Conservation (phyloP, 2,329 filamentous ascomycete species). For the Colletotrichum destructivum region DNA sequence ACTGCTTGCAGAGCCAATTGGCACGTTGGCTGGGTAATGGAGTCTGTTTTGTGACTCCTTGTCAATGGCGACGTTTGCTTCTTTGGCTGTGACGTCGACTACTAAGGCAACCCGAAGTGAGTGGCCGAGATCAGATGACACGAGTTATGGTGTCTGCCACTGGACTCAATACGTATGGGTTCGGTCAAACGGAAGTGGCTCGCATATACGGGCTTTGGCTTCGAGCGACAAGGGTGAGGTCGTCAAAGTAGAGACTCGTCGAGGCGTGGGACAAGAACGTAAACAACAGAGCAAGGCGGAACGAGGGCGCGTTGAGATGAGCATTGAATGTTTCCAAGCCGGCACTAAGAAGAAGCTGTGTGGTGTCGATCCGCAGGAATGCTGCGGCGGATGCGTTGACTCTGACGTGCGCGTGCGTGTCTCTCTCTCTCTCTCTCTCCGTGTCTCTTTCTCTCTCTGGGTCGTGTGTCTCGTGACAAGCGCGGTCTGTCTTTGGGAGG, state of each 20-base stretch:
- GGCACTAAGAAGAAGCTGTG: slow-evolving; percentile 12
- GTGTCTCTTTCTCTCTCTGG: not conserved
- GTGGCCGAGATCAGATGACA: slow-evolving; percentile 11
- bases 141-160: not conserved
- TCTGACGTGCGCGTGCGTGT: slow-evolving; percentile 5
- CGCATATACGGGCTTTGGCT: slow-evolving; percentile 10
- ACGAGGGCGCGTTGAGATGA: slow-evolving; percentile 41
- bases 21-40: not conserved
- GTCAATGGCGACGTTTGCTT: slow-evolving; percentile 1
- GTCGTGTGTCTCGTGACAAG: slow-evolving; percentile 27
- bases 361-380: slow-evolving; percentile 26
- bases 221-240: slow-evolving; percentile 20
- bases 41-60: not conserved
- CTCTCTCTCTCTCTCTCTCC: too few species aligned
- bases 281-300: slow-evolving; percentile 39
- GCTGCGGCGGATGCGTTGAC: slow-evolving; percentile 27
- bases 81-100: not conserved
- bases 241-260: slow-evolving; percentile 30
- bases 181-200: slow-evolving; percentile 23
- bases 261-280: slow-evolving; percentile 28
- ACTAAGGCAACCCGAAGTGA: not conserved
- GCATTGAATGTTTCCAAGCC: slow-evolving; percentile 42
- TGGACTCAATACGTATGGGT: slow-evolving; percentile 11
- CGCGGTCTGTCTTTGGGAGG: slow-evolving; percentile 21
- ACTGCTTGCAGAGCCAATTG: slow-evolving; percentile 35